phyloP scores from a whole-genome alignment of 169 alveolate species.

The Plasmodium fragile region DNA sequence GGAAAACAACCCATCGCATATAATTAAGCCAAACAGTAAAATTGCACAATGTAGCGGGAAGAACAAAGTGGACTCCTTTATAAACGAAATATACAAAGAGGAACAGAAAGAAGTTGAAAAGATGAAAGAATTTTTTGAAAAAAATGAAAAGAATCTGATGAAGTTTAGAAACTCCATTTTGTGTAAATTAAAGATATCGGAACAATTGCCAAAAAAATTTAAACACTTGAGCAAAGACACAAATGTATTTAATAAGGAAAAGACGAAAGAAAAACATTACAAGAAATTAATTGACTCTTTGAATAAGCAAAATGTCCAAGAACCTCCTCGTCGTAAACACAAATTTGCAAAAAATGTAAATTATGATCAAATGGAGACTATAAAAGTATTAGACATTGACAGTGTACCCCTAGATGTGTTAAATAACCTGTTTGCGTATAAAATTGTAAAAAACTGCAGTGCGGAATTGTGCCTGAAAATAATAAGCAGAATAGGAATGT shows the following conservation, averaged over 20 bases:
- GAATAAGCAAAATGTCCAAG: not conserved
- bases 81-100: conserved; percentile 51
- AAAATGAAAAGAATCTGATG: conserved; percentile 40
- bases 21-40: not conserved
- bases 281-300: conserved; percentile 44
- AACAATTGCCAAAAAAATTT: conserved; percentile 50
- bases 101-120: conserved; percentile 56
- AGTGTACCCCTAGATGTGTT: conserved; percentile 79
- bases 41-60: not conserved
- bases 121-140: conserved; percentile 66
- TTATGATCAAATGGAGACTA: conserved; percentile 69
- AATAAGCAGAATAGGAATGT: conserved; percentile 81
- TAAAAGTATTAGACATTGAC: conserved; percentile 82
- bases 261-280: conserved; percentile 49
- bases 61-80: conserved; percentile 10
- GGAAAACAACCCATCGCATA: not conserved
- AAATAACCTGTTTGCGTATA: conserved; percentile 83
- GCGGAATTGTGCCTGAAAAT: conserved; percentile 83
- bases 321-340: conserved; percentile 18
- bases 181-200: conserved; percentile 67
- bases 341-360: conserved; percentile 59
- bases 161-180: conserved; percentile 52
- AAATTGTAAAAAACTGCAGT: conserved; percentile 84
- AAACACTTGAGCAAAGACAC: conserved; percentile 62
- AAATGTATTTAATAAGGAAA: conserved; percentile 17